A percentile compares a stretch with the other conserved stretches of the same genome.
These are phyloP conservation scores for Moniliophthora roreri DNA, from an alignment of 1,284 basidiomycete genomes.

Conservation along the genomic window DNA sequence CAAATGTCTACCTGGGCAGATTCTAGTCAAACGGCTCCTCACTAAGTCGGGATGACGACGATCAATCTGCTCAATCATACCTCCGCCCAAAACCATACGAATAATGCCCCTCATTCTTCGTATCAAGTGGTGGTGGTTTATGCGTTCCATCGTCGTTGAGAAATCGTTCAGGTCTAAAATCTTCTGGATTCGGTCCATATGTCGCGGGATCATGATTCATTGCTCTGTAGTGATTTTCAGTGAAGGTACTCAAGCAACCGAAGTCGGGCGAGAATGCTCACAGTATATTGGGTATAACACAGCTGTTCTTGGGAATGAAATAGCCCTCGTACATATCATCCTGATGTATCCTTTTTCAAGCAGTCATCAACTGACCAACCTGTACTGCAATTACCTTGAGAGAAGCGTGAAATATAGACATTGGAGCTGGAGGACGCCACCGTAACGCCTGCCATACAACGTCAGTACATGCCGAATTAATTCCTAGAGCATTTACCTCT, in stretches of 20 bases:
- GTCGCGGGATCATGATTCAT: constrained; percentile 4
- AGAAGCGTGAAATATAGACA: no score
- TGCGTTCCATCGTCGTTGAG: constrained; percentile 1
- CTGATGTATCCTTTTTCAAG: background rate
- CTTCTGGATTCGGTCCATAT: constrained; percentile 6
- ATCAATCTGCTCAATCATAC: background rate
- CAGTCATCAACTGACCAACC: no score
- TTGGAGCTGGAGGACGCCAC: no score
- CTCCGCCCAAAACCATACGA: constrained; percentile 9
- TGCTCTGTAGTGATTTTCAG: background rate
- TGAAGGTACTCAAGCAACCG: background rate
- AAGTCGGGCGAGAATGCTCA: background rate
- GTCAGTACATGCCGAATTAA: no score
- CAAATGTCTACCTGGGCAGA: no score
- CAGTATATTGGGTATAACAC: constrained; percentile 3
- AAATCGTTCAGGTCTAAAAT: constrained; percentile 9
- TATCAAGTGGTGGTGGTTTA: background rate
- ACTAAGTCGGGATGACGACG: no score
- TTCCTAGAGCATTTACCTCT: no score
- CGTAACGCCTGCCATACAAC: no score
- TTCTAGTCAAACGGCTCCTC: no score
- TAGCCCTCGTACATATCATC: constrained; percentile 10
- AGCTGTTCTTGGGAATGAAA: constrained; percentile 8
- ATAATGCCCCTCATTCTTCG: constrained; percentile 9
- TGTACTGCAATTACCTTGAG: no score